Evolutionary conservation across 495 filamentous ascomycete species (phyloP), one percentile per base, ranked within the genome.

Genomic region (Xylaria castorea): DNA sequence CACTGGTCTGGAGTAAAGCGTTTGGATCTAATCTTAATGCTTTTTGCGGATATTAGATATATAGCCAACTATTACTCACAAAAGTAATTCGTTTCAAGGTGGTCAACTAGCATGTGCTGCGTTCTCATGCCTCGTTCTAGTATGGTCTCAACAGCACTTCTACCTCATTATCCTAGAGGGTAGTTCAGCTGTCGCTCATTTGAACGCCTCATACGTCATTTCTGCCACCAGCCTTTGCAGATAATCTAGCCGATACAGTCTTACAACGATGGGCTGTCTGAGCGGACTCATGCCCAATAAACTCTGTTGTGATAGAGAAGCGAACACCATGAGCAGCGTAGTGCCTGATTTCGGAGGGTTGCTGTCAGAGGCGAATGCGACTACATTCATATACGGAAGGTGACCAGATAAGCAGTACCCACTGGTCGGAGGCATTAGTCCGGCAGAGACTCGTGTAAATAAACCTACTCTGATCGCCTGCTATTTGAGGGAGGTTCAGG

Each of bases 1-100:
- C 4, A 70, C 50, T 38, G 67, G 67, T 5, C 55, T 70, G 6
- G 67, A 70, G 18, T 70, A 61, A 68, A 12, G 61, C 3, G 1
- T 12, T 40, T 38, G 8, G 36, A 9, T 4, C 20, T 20, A 61
- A 9, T 9, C 25, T 6, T 42, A 27, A 12, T 42, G 18, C n/a
- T 30, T 22, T 2, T 22, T 6, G 16, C 38, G 38, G 32, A 61
- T 38, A 38, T n/a, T 4, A 40, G 12, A 40, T 38, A 63, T 38
- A n/a, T 22, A 2, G 22, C 38, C 1, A 38, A 61, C n/a, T 22
- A 7, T 25, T 1, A 36, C 32, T 11, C 4, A 30, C 12, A 57
- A 18, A 16, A 32, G 12, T 11, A 40, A 8, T 11, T 40, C 7
- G 38, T 40, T 11, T 40, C 9, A 40, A 40, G 38, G 38, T 40